Conservation (phyloP, 2,329 filamentous ascomycete genomes). For the Blastomyces gilchristii region DNA sequence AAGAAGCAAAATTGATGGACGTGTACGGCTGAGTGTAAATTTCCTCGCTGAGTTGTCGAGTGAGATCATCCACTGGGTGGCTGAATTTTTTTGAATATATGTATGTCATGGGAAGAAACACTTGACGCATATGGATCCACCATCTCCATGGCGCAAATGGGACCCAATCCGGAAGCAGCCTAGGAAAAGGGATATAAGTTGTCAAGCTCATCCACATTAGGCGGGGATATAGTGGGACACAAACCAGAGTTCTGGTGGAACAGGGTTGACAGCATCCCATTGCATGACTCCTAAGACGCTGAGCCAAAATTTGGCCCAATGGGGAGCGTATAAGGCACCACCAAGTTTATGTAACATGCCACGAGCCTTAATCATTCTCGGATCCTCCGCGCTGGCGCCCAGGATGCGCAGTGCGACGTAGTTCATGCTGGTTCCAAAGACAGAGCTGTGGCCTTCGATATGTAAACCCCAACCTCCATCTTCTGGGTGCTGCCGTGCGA, state of each 20-base stretch:
- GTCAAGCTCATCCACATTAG: neutral
- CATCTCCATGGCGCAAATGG: constrained; percentile 85
- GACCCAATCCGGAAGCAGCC: constrained; percentile 76
- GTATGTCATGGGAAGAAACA: constrained; percentile 89
- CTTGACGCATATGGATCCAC: constrained; percentile 97
- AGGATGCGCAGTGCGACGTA: constrained; percentile 72
- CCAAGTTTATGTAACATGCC: constrained; percentile 73
- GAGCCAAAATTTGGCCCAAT: constrained; percentile 98
- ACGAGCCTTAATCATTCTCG: constrained; percentile 75
- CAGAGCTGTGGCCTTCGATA: constrained; percentile 84
- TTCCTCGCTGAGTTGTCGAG: constrained; percentile 64
- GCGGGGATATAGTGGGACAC: neutral
- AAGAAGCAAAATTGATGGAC: constrained; percentile 62
- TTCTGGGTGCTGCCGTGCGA: constrained; percentile 69
- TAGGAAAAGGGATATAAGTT: constrained; percentile 18
- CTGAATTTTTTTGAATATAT: constrained; percentile 76
- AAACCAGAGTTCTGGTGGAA: constrained; percentile 82
- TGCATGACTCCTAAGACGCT: constrained; percentile 68
- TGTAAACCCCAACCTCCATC: constrained; percentile 98
- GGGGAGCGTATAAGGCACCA: constrained; percentile 71
- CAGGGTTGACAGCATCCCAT: constrained; percentile 91
- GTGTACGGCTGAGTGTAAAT: constrained; percentile 70
- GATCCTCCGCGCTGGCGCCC: constrained; percentile 73
- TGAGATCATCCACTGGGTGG: constrained; percentile 64
- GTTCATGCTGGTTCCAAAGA: constrained; percentile 83